A percentile compares a stretch with the other conserved stretches of the same genome.
Conservation (phyloP, 257 asterid genomes). For the Plantago ovata region DNA sequence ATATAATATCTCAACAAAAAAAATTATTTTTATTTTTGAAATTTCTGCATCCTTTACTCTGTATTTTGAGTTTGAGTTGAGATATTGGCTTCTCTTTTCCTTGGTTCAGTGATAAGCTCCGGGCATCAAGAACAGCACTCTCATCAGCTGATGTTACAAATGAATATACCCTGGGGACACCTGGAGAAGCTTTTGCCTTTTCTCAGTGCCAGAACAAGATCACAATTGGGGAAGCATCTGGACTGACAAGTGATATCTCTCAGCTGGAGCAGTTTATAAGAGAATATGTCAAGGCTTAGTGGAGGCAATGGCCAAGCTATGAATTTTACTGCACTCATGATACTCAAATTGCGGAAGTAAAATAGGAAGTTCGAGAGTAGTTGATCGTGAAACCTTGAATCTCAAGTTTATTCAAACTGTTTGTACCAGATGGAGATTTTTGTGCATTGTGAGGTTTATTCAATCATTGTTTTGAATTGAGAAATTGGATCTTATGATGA, state of each 20-base stretch:
- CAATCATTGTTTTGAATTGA: slow-evolving; percentile 7
- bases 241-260: slow-evolving; percentile 51
- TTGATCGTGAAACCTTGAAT: slow-evolving; percentile 1
- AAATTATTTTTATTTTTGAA: slow-evolving; percentile 3
- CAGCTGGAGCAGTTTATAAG: slow-evolving; percentile 74
- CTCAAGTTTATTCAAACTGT: background rate
- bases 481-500: slow-evolving; percentile 6
- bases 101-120: slow-evolving; percentile 71
- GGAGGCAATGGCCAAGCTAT: slow-evolving; percentile 1
- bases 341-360: slow-evolving; percentile 8
- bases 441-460: slow-evolving; percentile 1
- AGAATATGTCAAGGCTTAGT: slow-evolving; percentile 53
- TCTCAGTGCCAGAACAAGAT: slow-evolving; percentile 74
- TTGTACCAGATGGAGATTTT: slow-evolving; percentile 6
- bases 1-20: slow-evolving; percentile 14
- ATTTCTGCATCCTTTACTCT: slow-evolving; percentile 1
- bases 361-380: slow-evolving; percentile 19
- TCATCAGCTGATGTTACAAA: slow-evolving; percentile 73
- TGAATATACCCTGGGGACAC: slow-evolving; percentile 59
- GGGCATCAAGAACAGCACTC: slow-evolving; percentile 81
- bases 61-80: background rate
- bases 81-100: slow-evolving; percentile 2
- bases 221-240: slow-evolving; percentile 72
- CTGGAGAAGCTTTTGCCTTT: slow-evolving; percentile 74
- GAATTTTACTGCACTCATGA: slow-evolving; percentile 7